phyloP scores from a whole-genome alignment of 768 basidiomycete species.

The Termitomyces sp. region DNA sequence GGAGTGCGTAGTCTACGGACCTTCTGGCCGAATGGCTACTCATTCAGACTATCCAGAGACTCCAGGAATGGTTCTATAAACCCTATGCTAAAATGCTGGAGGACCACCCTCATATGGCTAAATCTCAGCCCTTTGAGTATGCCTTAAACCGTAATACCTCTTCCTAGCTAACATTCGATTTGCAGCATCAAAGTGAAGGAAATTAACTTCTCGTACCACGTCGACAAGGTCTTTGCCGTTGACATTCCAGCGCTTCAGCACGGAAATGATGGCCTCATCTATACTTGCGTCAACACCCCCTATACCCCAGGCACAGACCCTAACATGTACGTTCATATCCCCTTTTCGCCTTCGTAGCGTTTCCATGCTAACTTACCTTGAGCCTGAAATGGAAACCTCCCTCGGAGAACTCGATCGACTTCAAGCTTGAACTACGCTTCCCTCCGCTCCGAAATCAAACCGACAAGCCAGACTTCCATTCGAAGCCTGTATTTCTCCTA shows the following conservation, averaged over 20 bases:
- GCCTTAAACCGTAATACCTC: constrained; percentile 22
- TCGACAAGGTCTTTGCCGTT: constrained; percentile 79
- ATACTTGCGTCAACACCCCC: constrained; percentile 83
- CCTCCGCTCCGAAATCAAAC: constrained; percentile 58
- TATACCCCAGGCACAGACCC: constrained; percentile 85
- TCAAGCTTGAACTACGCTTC: constrained; percentile 93
- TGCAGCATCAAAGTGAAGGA: constrained; percentile 82
- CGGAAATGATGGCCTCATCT: constrained; percentile 94
- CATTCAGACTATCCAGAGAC: constrained; percentile 47
- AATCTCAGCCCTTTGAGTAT: constrained; percentile 78
- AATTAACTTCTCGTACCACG: constrained; percentile 82
- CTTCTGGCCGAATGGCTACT: not conserved
- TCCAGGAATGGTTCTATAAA: constrained; percentile 78
- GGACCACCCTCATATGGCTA: constrained; percentile 65
- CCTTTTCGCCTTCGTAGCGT: not conserved
- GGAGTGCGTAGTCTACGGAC: constrained; percentile 52
- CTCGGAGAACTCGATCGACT: constrained; percentile 96
- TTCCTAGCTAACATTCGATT: constrained; percentile 8
- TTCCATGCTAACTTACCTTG: constrained; percentile 4
- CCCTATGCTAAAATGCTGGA: constrained; percentile 72
- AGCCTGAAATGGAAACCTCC: constrained; percentile 99
- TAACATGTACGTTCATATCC: constrained; percentile 64
- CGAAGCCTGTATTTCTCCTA: constrained; percentile 84
- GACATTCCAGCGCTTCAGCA: constrained; percentile 87
- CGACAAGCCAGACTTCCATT: constrained; percentile 68